Evolutionary conservation across 2,329 filamentous ascomycete genomes (phyloP).

Genomic region (Metarhizium rileyi): DNA sequence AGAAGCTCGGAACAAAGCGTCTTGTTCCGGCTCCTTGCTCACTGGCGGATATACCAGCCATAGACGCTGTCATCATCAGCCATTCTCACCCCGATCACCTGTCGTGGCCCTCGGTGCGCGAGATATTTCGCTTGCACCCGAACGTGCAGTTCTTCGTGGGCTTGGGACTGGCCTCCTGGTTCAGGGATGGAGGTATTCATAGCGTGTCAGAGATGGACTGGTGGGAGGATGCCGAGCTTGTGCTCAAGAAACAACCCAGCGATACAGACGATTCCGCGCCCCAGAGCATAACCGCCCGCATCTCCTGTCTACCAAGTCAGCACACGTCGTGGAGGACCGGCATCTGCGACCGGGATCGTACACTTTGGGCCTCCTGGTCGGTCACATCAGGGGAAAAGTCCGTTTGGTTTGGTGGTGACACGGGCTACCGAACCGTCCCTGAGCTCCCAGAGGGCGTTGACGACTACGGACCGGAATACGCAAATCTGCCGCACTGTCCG

Average conservation of each 20-base stretch:
- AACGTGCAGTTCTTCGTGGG: conserved; percentile 83
- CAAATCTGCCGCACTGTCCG: conserved; percentile 63
- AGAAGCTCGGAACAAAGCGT: conserved; percentile 61
- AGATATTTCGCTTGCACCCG: conserved; percentile 62
- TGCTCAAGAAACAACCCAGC: conserved; percentile 32
- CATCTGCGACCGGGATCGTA: conserved; percentile 61
- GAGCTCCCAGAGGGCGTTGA: conserved; percentile 49
- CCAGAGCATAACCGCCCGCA: conserved; percentile 57
- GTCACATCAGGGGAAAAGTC: conserved; percentile 63
- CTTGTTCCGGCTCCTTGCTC: conserved; percentile 70
- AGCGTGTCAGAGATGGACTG: conserved; percentile 88
- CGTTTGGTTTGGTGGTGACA: conserved; percentile 87
- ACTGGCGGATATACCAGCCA: conserved; percentile 64
- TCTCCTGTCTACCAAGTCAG: conserved; percentile 77
- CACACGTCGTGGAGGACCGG: conserved; percentile 64
- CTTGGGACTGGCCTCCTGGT: conserved; percentile 76
- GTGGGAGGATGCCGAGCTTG: conserved; percentile 81
- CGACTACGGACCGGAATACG: conserved; percentile 60
- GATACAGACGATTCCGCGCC: conserved; percentile 17
- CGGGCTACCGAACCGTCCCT: conserved; percentile 76
- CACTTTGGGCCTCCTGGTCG: conserved; percentile 84
- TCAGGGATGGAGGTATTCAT: conserved; percentile 55
- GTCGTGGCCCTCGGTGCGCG: conserved; percentile 62
- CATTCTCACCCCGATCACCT: conserved; percentile 94
- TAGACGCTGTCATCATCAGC: conserved; percentile 72